Evolutionary conservation across 2,329 filamentous ascomycete species (phyloP).

Genomic region (Colletotrichum sp.): DNA sequence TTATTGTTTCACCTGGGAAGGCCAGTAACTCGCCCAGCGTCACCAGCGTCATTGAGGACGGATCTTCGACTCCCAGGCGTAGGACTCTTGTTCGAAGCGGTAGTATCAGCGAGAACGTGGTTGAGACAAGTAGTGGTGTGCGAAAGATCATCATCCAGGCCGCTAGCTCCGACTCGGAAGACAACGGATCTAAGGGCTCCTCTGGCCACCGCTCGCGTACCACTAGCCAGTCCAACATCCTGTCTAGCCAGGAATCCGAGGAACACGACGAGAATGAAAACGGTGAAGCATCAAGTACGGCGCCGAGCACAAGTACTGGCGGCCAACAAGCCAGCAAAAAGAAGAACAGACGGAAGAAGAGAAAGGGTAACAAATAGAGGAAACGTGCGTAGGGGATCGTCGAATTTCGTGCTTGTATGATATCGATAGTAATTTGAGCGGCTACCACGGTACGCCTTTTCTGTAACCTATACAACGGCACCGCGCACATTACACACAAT

Average conservation of each 20-base stretch:
- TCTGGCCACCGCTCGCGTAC: constrained; percentile 13
- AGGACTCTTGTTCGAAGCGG: constrained; percentile 21
- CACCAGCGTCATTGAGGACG: constrained; percentile 7
- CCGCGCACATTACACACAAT: neutral
- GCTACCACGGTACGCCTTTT: neutral
- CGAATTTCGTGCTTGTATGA: neutral
- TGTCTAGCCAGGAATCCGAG: neutral
- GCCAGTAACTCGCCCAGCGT: constrained; percentile 12
- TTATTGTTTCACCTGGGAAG: constrained; percentile 10
- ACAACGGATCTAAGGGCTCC: constrained; percentile 16
- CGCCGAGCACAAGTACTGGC: constrained; percentile 1
- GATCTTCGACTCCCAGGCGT: constrained; percentile 6
- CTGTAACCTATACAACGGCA: neutral
- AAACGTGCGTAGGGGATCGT: neutral
- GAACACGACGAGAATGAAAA: constrained; percentile 15
- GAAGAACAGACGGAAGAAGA: constrained; percentile 44
- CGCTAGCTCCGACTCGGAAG: constrained; percentile 21
- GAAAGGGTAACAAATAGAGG: constrained; percentile 34
- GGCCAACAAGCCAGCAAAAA: constrained; percentile 31
- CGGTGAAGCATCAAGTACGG: constrained; percentile 7
- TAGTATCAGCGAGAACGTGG: constrained; percentile 24
- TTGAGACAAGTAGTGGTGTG: constrained; percentile 22
- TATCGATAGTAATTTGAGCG: constrained; percentile 8
- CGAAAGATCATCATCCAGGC: constrained; percentile 23
- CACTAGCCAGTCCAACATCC: neutral